Base-by-base conservation (phyloP, 441 rosid genomes). In the Erysimum pusillum region DNA sequence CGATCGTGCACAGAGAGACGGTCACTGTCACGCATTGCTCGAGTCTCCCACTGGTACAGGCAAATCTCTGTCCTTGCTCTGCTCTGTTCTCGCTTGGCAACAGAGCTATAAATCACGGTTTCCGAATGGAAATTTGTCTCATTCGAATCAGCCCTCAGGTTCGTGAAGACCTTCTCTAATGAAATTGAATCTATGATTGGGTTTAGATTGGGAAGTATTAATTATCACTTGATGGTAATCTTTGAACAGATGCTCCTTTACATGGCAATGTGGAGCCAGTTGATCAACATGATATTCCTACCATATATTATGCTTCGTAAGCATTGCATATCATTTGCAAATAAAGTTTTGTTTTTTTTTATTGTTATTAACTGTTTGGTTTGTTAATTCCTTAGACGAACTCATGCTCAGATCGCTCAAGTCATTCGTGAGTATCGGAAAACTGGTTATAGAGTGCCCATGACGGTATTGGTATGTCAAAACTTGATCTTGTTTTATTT, bases 1-100 rank as follows among this genome's bases (percentile, higher is more conserved):
- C 1, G 98, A 96, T 74, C 97, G 99, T 53, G 96, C 97, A 17
- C 89, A 77, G 61, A 85, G 89, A 71, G 98, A 91, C 0, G 99
- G 98, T 38, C 97, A 74, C 67, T 91, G 91, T 71, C 97, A 91
- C 76, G 98, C 98, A 4, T 63, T 96, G 78, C 98, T 96, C 51
- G 99, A 96, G 81, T 96, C 97, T 0, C 99, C 99, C 0, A 93
- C 99, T 2, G 99, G 99, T 4, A 96, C 99, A 0, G 99, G 99
- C 0, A 96, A 96, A 76, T 91, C 99, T 32, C 91, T 96, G 17
- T 96, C 99, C 32, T 89, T 96, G 72, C 97, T 96, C 14, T 96
- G 99, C 82, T 96, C 99, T 22, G 77, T 87, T 14, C 92, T 96
- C 59, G 97, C 98, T 3, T 93, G 98, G 99, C 99, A 96, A 67